Evolutionary conservation across 225 moss, liverwort and hornwort genomes (phyloP), one percentile per base, ranked within the genome.

Genomic region (Neckera pumila): DNA sequence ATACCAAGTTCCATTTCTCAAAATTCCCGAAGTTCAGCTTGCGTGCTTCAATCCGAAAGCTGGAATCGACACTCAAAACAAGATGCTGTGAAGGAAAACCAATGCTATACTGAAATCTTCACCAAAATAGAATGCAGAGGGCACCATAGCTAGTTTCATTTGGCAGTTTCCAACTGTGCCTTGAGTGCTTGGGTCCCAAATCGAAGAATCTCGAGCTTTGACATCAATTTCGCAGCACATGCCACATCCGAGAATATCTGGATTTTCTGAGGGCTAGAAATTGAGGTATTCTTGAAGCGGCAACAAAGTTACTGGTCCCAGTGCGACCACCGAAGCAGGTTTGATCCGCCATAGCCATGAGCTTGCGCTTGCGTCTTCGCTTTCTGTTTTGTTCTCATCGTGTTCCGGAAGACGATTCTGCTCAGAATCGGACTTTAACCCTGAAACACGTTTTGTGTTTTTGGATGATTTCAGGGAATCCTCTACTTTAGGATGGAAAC

Each of bases 311-410:
- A 33, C 54, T 87, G 87, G 87, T 84, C 67, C 34, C 42, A 10
- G 40, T 66, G 67, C 80, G 60, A 91, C 80, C 89, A 89, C 58
- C 80, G 80, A 70, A 63, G 56, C 82, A 77, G 26, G 86, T 12
- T 25, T 26, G 31, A 62, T 86, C 83, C 79, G 72, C 83, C 91
- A 89, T 91, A 64, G 91, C 88, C 88, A 88, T 69, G 30, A 60
- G 62, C 76, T 58, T 31, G 20, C 47, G 42, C 36, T 49, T 58
- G 33, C 26, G 47, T 33, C 56, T 62, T 45, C 22, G 43, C 47
- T 66, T 76, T 33, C 27, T 47, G 26, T 47, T 13, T 7, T 42
- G 4, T 86, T 77, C 77, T 40, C 42, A 56, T 33, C 42, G 16
- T n/a, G 51, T 51, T 63, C 20, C 62, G 38, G 62, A 87, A 43